Percentiles rank a stretch among this genome's conserved stretches.
phyloP scores from a whole-genome alignment of 352 stramenopile genomes.

The Pythium pectinolyticum region DNA sequence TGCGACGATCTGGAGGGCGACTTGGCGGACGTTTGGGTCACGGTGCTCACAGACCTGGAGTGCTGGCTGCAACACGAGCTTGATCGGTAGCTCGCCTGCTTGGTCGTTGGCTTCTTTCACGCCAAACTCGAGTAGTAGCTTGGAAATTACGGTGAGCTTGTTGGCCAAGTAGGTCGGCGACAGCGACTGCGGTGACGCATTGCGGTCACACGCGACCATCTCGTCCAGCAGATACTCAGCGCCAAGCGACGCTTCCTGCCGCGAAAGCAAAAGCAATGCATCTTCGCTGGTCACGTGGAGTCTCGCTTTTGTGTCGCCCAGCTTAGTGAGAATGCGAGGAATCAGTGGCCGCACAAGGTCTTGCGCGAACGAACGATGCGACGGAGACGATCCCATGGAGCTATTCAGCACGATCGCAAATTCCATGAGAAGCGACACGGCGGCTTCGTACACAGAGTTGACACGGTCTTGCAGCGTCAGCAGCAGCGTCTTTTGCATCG shows the following conservation, averaged over 20 bases:
- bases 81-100: conserved; percentile 45
- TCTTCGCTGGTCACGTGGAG: conserved; percentile 77
- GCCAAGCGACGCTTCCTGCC: conserved; percentile 58
- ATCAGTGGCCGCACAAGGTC: conserved; percentile 68
- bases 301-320: conserved; percentile 73
- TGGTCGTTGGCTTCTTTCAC: conserved; percentile 53
- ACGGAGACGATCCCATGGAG: conserved; percentile 16
- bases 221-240: conserved; percentile 76
- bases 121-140: conserved; percentile 77
- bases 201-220: conserved; percentile 69
- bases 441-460: conserved; percentile 78
- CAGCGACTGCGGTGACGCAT: conserved; percentile 44
- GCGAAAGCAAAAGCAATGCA: conserved; percentile 62
- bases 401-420: conserved; percentile 61
- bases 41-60: conserved; percentile 74
- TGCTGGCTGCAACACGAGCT: conserved; percentile 65
- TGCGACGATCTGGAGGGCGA: conserved; percentile 67
- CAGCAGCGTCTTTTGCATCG: conserved; percentile 57
- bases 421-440: conserved; percentile 69
- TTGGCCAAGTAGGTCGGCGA: conserved; percentile 65
- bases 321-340: conserved; percentile 64
- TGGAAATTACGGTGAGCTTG: conserved; percentile 71
- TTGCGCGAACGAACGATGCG: conserved; percentile 24
- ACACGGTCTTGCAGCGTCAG: conserved; percentile 72
- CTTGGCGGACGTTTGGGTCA: conserved; percentile 62